Evolutionary conservation across 1,284 basidiomycete species (phyloP).

Genomic region (Malassezia obtusa): DNA sequence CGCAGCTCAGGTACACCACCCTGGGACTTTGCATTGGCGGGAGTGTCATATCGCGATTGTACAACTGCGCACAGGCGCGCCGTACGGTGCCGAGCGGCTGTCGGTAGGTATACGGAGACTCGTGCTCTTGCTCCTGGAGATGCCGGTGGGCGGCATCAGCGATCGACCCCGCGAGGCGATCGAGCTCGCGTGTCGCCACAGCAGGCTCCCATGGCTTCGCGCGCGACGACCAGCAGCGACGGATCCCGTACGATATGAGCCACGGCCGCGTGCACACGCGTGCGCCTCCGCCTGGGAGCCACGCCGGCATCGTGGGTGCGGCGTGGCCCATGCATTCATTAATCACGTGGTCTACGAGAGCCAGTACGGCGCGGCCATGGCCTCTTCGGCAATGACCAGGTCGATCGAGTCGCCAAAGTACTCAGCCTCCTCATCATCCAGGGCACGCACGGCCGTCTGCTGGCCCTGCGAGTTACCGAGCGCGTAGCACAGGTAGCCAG

Average conservation of each 20-base stretch:
- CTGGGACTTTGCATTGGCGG: slow-evolving; percentile 2
- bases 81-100: not conserved
- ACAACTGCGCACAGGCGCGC: not conserved
- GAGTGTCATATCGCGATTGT: not conserved
- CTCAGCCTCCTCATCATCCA: slow-evolving; percentile 18
- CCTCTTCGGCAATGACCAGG: slow-evolving; percentile 33
- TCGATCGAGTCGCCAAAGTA: slow-evolving; percentile 44
- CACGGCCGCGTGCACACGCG: no score
- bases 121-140: not conserved
- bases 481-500: slow-evolving; percentile 29
- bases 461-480: slow-evolving; percentile 25
- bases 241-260: no score
- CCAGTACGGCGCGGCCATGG: slow-evolving; percentile 25
- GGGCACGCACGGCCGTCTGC: slow-evolving; percentile 18
- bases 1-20: slow-evolving; percentile 20
- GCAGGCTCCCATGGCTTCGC: no score
- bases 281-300: no score
- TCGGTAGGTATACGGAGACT: not conserved
- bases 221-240: no score
- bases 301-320: not conserved
- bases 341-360: slow-evolving; percentile 15
- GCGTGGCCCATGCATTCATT: slow-evolving; percentile 2
- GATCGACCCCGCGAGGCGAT: not conserved
- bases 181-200: not conserved
- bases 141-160: not conserved